Evolutionary conservation across 2,329 filamentous ascomycete genomes (phyloP), one percentile per base, ranked within the genome.

Genomic region (Neofusicoccum sp.): DNA sequence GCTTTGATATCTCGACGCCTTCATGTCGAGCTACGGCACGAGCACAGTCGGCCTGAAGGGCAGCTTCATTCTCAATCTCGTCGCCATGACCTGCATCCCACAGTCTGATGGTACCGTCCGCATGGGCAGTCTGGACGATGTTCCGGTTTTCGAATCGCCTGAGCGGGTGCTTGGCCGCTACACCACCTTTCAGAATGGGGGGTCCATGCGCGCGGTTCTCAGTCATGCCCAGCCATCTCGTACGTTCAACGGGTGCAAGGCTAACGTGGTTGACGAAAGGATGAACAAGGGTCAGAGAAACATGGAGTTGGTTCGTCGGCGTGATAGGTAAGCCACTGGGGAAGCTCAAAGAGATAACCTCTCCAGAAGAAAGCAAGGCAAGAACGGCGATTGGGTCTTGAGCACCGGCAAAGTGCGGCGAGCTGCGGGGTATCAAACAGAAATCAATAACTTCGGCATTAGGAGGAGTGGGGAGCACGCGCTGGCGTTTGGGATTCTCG

Each of bases 21-120:
- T 92, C 87, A 65, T 85, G 89, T n/a, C 92, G 87, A 59, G 89
- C 90, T 4, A 98, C 81, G 2, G 94, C 91, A 66, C 92, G 85
- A 6, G 91, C 89, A 41, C 98, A 82, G 71, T 99, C 94, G 5
- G 96, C 87, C 77, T 99, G 94, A 29, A 98, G 80, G 60, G 92
- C 84, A 3, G 83, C 82, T 11, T 87, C 84, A 70, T 98, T 98
- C 76, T 99, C 95, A 56, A 99, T 90, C 71, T 97, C 92, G 72
- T 99, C 95, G 12, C 87, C 91, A 71, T 96, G 91, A 0, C 95
- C 95, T 22, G 89, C 87, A 76, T 99, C 95, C 93, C 93, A 99
- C 6, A 98, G 81, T 36, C 93, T 85, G n/a, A 99, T 83, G 0
- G 91, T 96, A 60, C 93, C 92, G 76, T 99, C 95, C 3, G 89